phyloP scores from a whole-genome alignment of 169 alveolate genomes.

The Babesia microti region DNA sequence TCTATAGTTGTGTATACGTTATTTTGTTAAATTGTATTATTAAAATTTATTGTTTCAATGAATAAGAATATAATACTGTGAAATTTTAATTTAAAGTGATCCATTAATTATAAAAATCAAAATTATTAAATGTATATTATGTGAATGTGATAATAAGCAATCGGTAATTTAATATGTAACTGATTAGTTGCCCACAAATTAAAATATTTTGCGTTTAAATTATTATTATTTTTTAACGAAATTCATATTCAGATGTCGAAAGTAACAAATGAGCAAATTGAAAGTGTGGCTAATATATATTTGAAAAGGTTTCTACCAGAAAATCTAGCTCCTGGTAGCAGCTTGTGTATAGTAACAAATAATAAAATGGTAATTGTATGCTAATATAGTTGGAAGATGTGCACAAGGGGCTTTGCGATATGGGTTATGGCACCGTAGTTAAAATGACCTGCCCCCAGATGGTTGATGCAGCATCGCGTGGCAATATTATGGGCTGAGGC shows the following conservation, averaged over 20 bases:
- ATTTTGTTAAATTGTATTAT: too few species aligned
- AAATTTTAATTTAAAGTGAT: too few species aligned
- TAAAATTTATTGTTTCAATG: too few species aligned
- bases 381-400: conserved; percentile 7
- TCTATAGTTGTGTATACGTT: too few species aligned
- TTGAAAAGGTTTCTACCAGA: conserved; percentile 6
- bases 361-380: conserved; percentile 3
- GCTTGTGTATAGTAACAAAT: conserved; percentile 14
- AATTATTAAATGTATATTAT: too few species aligned
- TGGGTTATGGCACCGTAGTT: conserved; percentile 9
- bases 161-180: too few species aligned
- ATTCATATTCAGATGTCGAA: conserved; percentile 9
- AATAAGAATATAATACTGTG: too few species aligned
- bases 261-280: conserved; percentile 7
- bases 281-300: conserved; percentile 13
- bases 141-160: too few species aligned
- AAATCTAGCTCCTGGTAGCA: conserved; percentile 5
- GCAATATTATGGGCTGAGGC: not conserved
- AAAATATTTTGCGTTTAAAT: too few species aligned
- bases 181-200: conserved; percentile 2
- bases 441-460: conserved; percentile 1
- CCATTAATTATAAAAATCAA: too few species aligned
- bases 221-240: too few species aligned
- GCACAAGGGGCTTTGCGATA: conserved; percentile 5
- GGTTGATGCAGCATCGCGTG: conserved; percentile 2